Base-by-base conservation (phyloP, 2,329 filamentous ascomycete species). In the Nemania sp. region DNA sequence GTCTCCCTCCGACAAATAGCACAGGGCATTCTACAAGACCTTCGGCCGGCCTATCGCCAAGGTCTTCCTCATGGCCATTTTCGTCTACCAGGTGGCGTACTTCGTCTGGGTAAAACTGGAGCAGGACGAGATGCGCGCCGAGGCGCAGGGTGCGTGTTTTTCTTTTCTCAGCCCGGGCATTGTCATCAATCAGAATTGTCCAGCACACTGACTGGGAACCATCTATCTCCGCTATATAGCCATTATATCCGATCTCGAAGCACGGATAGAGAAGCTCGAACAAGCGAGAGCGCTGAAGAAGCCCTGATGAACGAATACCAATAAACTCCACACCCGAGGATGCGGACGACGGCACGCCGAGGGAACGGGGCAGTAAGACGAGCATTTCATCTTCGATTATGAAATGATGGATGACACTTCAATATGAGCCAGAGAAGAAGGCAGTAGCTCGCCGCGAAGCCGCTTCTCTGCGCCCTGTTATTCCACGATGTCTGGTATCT, bases 1-100 rank as follows among this genome's bases (percentile, higher is more conserved):
- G n/a, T n/a, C n/a, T n/a, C n/a, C n/a, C 31, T n/a, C 31, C 31
- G n/a, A n/a, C 8, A 12, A 22, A 31, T 12, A 14, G 5, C 9
- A 12, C 26, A 28, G 12, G 26, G 26, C 26, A 28, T 92, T 92
- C 74, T 93, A 91, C 77, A 86, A 83, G 67, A 84, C 83, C 12
- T 91, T 91, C 67, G 83, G 85, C 33, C 80, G 87, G 1, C 89
- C 90, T 2, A 77, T 93, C 40, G 80, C 83, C 48, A 93, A 91
- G 73, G 84, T 85, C 49, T 82, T 90, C 61, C 78, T 93, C 31
- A 80, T 88, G 66, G 88, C 90, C 49, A 80, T 91, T 50, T 85
- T 90, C 66, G 88, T 86, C 2, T 94, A 93, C 70, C 90, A 94
- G 72, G 64, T 89, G n/a, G 72, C 80, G 12, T 93, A 92, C 73